These are phyloP conservation scores for Inga laurina DNA, from an alignment of 306 rosid species.

Conservation along the genomic window DNA sequence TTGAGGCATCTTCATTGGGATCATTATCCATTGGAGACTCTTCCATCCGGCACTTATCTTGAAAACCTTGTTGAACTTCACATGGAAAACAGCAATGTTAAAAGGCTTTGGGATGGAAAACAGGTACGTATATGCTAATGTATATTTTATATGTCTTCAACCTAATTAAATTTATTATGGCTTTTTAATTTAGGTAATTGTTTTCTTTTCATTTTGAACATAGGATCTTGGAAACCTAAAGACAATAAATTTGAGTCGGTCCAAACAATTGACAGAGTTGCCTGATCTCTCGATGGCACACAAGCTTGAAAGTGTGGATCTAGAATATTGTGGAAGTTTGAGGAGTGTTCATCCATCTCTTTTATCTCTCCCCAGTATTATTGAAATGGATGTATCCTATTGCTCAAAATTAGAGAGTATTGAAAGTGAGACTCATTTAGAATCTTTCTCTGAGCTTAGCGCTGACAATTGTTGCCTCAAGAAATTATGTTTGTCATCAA, in stretches of 20 bases:
- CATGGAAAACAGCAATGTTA: background rate
- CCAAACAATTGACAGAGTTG: background rate
- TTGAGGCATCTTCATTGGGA: background rate
- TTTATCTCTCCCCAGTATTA: background rate
- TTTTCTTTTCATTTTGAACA: no score
- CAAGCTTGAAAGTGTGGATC: background rate
- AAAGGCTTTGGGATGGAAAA: background rate
- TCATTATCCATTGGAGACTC: background rate
- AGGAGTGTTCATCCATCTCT: background rate
- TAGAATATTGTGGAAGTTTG: fast-evolving
- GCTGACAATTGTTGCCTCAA: no score
- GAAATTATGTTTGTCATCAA: background rate
- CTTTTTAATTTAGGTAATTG: no score
- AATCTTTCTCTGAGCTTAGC: background rate
- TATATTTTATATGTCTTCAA: no score
- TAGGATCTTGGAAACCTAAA: background rate
- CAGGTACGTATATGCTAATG: background rate
- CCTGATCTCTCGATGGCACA: background rate
- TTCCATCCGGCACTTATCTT: background rate
- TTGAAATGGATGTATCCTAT: background rate
- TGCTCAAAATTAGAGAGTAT: background rate
- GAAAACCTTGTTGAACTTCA: background rate
- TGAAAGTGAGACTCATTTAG: background rate
- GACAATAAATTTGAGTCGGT: background rate
- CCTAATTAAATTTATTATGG: background rate